A percentile compares a stretch with the other conserved stretches of the same genome.
Evolutionary conservation across 345 rosid genomes (phyloP).

Genomic region (Eucalyptus erythrocorys): DNA sequence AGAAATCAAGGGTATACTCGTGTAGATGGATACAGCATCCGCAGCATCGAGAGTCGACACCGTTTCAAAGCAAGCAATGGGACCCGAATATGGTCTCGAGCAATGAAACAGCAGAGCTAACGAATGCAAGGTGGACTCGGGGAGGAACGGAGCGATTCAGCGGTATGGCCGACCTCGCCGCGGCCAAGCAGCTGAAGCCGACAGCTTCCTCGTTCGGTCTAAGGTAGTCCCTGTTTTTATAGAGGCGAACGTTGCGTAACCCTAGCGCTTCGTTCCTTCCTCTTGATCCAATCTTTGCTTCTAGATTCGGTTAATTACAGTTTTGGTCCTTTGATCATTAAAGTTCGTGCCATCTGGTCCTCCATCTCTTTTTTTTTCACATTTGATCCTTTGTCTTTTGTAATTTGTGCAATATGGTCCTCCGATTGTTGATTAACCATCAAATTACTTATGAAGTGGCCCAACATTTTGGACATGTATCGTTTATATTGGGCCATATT

Average conservation of each 20-base stretch:
- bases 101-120: background rate
- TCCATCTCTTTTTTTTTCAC: fast-evolving
- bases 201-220: fast-evolving
- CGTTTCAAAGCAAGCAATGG: background rate
- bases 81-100: background rate
- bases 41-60: background rate
- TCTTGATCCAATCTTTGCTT: background rate
- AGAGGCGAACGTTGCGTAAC: background rate
- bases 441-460: background rate
- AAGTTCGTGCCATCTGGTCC: background rate
- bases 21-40: background rate
- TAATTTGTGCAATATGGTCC: background rate
- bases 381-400: background rate
- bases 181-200: background rate
- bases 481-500: background rate
- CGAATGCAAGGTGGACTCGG: background rate
- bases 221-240: background rate
- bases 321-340: background rate
- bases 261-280: background rate
- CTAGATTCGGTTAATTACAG: background rate
- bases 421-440: background rate
- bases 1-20: background rate
- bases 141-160: background rate
- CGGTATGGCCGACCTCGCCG: background rate
- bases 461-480: fast-evolving